A percentile compares a stretch with the other conserved stretches of the same genome.
Evolutionary conservation across 306 rosid genomes (phyloP).

Genomic region (Carpinus viminea): DNA sequence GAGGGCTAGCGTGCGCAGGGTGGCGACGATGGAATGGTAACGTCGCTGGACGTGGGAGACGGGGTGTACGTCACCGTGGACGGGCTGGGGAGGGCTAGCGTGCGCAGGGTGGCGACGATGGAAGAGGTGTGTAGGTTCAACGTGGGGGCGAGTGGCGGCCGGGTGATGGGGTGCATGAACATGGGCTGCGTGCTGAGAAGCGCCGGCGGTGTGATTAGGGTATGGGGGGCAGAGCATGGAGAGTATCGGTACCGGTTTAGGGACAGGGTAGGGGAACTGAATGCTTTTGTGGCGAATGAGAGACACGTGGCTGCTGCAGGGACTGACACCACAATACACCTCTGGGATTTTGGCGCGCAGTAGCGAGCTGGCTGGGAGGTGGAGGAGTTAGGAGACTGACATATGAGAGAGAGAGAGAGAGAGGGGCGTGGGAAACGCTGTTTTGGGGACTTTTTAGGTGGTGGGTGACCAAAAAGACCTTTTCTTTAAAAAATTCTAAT

Average conservation of each 20-base stretch:
- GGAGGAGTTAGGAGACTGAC: background rate
- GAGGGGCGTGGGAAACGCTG: conserved; percentile 33
- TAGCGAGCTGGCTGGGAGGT: background rate
- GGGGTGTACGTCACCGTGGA: conserved; percentile 50
- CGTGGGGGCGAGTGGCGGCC: conserved; percentile 29
- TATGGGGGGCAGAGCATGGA: conserved; percentile 51
- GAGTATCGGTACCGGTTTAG: conserved; percentile 5
- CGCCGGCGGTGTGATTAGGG: conserved; percentile 37
- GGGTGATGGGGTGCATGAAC: conserved; percentile 64
- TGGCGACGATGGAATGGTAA: no score
- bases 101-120: conserved; percentile 40
- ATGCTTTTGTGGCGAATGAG: conserved; percentile 52
- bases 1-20: no score
- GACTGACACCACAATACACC: conserved; percentile 40
- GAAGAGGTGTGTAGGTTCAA: conserved; percentile 52
- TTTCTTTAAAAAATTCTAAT: background rate
- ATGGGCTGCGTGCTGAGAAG: conserved; percentile 52
- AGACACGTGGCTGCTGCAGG: conserved; percentile 61
- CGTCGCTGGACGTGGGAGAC: conserved; percentile 58
- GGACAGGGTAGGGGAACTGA: conserved; percentile 32
- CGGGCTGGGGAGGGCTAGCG: conserved; percentile 43
- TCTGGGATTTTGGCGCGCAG: conserved; percentile 77
- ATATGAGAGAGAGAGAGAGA: background rate
- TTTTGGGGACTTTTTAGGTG: conserved; percentile 25
- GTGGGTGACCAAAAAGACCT: no score